phyloP scores from a whole-genome alignment of 768 basidiomycete genomes.

The Boletus sensibilis region DNA sequence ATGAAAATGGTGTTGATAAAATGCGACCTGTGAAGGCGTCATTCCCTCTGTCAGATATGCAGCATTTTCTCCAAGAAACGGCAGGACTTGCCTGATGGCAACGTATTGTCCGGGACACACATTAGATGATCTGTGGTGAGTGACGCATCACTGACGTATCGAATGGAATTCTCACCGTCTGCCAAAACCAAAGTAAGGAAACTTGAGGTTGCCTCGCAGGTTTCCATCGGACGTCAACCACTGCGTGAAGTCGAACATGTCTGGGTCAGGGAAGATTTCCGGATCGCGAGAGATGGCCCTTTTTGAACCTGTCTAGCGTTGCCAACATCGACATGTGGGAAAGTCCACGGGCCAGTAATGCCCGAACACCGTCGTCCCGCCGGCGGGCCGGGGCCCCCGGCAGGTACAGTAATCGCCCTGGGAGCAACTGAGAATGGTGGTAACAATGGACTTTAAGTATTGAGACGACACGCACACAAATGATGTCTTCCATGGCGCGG shows the following conservation, averaged over 20 bases:
- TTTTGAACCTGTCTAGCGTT: neutral
- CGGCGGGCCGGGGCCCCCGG: no score
- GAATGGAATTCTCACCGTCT: slow-evolving; percentile 23
- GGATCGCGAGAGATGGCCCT: slow-evolving; percentile 39
- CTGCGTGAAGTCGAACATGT: slow-evolving; percentile 36
- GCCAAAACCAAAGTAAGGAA: slow-evolving; percentile 54
- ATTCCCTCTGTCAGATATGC: neutral
- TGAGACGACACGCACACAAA: slow-evolving; percentile 9
- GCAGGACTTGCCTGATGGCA: slow-evolving; percentile 34
- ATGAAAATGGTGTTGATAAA: slow-evolving; percentile 60
- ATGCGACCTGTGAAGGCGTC: slow-evolving; percentile 42
- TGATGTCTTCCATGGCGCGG: slow-evolving; percentile 16
- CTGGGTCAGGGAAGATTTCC: slow-evolving; percentile 37
- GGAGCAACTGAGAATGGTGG: neutral
- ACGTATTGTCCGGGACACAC: slow-evolving; percentile 63
- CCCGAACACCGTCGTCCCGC: slow-evolving; percentile 16
- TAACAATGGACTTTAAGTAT: neutral
- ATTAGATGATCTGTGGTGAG: slow-evolving; percentile 26
- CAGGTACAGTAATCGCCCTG: slow-evolving; percentile 18
- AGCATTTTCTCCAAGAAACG: neutral
- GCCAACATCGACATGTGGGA: neutral
- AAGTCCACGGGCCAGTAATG: slow-evolving; percentile 15
- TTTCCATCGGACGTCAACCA: slow-evolving; percentile 21
- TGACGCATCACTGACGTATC: neutral
- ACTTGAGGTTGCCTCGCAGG: slow-evolving; percentile 46